Base-by-base conservation (phyloP, 2,329 filamentous ascomycete species). In the Pyrenochaeta sp. region DNA sequence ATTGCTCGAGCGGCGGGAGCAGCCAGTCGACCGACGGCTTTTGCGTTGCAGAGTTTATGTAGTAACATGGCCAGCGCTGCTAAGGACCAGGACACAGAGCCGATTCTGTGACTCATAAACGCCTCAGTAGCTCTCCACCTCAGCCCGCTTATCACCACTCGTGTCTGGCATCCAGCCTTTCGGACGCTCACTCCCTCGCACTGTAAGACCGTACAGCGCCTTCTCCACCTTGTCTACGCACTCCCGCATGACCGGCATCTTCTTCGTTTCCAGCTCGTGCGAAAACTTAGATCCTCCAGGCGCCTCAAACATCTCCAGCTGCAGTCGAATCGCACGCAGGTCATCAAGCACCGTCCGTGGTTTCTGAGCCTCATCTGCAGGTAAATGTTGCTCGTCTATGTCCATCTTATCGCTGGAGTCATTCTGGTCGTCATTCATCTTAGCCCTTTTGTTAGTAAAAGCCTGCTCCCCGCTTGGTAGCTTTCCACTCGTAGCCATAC, bases 211-310 rank as follows among this genome's bases (percentile, higher is more conserved):
- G 75, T 98, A 99, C 27, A 92, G 87, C 20, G 94, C 85, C 62
- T 86, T 88, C 82, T 99, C 95, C 10, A 99, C 95, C 82, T 99
- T 99, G 70, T 90, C 88, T 21, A 99, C 92, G 74, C 92, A 96
- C 70, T 86, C 85, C 67, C 88, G 85, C 90, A 97, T 96, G 1
- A 93, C 89, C 35, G 88, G 86, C 78, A 92, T 85, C 82, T 99
- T 99, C 77, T 89, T 89, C 44, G 54, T 62, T 42, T 85, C 81
- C 61, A 90, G 88, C 62, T 90, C 87, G 55, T 80, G 82, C 4
- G 79, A 79, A 71, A 90, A 81, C 63, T 79, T 81, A 80, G 79
- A 78, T 80, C 71, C 58, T 37, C 63, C 81, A 59, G 82, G 69
- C 74, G 82, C 78, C 81, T 89, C 76, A 46, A 97, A 78, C 66